phyloP scores from a whole-genome alignment of 208 protist genomes.

The Acanthamoeba culbertsoni region DNA sequence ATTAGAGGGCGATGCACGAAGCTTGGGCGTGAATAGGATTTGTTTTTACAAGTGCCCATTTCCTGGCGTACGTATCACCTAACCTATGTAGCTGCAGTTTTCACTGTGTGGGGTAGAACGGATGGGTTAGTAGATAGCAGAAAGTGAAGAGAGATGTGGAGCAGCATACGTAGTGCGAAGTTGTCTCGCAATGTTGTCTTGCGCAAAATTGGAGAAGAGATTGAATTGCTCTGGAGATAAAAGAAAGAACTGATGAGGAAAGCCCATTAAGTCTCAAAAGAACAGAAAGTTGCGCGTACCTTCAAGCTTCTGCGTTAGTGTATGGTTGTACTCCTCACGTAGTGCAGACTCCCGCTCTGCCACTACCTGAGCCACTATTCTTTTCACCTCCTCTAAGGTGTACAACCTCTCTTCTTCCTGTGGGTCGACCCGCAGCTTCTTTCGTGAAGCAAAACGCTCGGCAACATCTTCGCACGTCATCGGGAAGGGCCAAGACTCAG shows the following conservation, averaged over 20 bases:
- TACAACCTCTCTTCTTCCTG: slow-evolving; percentile 3
- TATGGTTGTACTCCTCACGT: not conserved
- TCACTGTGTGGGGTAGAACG: no score
- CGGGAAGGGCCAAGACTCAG: not conserved
- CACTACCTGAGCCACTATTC: slow-evolving; percentile 1
- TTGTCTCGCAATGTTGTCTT: slow-evolving; percentile 32
- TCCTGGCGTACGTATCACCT: not conserved
- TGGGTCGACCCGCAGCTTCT: not conserved
- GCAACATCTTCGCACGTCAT: not conserved
- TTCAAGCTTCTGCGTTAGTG: not conserved
- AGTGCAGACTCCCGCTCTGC: slow-evolving; percentile 2
- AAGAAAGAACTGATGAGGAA: not conserved
- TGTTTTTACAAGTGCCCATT: not conserved
- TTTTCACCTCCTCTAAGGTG: slow-evolving; percentile 50
- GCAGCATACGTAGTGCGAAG: not conserved
- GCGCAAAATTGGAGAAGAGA: slow-evolving; percentile 12
- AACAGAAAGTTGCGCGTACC: not conserved
- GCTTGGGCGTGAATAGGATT: no score
- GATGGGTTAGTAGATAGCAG: no score
- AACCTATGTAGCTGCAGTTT: slow-evolving; percentile 3
- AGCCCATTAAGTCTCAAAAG: not conserved
- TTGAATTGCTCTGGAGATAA: slow-evolving; percentile 21
- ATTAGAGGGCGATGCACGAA: no score
- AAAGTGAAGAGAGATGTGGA: not conserved
- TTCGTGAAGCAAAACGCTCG: not conserved